These are phyloP conservation scores for Phytophthora syringae DNA, from an alignment of 352 stramenopile species.

Conservation along the genomic window DNA sequence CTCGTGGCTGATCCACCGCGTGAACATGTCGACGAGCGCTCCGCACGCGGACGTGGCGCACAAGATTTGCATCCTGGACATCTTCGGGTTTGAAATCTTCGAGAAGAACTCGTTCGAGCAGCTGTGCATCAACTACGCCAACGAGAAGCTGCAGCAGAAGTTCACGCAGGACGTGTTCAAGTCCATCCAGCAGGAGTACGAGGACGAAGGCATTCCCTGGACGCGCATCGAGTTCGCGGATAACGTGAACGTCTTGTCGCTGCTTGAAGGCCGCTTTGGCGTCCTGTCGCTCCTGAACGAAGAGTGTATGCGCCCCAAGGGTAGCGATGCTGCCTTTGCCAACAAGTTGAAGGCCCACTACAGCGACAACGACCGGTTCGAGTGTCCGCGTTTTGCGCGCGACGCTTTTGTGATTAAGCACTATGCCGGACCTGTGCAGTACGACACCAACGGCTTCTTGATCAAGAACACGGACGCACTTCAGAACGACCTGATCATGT, in stretches of 20 bases:
- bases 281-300: conserved; percentile 96
- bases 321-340: conserved; percentile 84
- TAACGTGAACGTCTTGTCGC: conserved; percentile 91
- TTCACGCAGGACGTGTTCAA: conserved; percentile 97
- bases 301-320: conserved; percentile 90
- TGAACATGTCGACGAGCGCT: conserved; percentile 84
- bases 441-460: conserved; percentile 94
- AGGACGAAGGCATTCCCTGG: conserved; percentile 94
- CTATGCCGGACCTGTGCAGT: conserved; percentile 96
- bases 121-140: conserved; percentile 97
- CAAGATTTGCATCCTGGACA: conserved; percentile 95
- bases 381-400: conserved; percentile 79
- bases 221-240: conserved; percentile 92
- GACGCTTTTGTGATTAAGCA: conserved; percentile 96
- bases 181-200: conserved; percentile 95
- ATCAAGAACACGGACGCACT: conserved; percentile 98
- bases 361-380: conserved; percentile 89
- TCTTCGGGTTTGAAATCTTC: conserved; percentile 99
- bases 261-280: conserved; percentile 89
- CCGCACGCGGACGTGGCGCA: conserved; percentile 53
- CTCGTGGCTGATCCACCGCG: conserved; percentile 94
- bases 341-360: conserved; percentile 92
- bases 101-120: conserved; percentile 97
- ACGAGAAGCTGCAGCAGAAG: conserved; percentile 95
- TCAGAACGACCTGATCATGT: conserved; percentile 91